Evolutionary conservation across 2,329 filamentous ascomycete genomes (phyloP), one percentile per base, ranked within the genome.

Genomic region (Geoglossum cookeanum): DNA sequence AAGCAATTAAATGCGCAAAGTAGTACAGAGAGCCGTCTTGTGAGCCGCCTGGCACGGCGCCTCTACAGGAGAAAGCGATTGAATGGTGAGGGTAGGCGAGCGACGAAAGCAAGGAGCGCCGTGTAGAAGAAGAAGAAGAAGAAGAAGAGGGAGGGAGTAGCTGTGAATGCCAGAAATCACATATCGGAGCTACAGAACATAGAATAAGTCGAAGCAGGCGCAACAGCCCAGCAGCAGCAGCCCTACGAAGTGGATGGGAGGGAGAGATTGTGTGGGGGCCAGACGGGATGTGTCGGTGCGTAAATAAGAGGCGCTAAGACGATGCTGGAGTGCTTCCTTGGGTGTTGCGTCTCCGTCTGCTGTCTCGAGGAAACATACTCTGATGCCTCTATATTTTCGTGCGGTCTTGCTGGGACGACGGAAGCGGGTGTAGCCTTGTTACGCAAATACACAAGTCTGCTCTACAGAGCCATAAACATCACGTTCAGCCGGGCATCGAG

Each of bases 131-230:
- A 11, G 32, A 29, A 29, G 22, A 55, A 44, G 33, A 5, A 53
- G 15, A n/a, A n/a, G n/a, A n/a, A n/a, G n/a, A n/a, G n/a, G n/a
- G n/a, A 33, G 49, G 33, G 13, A 42, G 17, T n/a, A 55, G 15
- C 35, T 33, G 29, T 55, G 37, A 55, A 55, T 45, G 37, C 54
- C 15, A 27, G 54, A 55, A 45, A 45, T 45, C 39, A 44, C 54
- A 55, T 45, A 30, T 44, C 54, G 39, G 13, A 45, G 54, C 37
- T 55, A 27, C 22, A 45, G 13, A 44, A n/a, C 35, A 5, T 45
- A 22, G 39, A 29, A n/a, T 35, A 47, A 45, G 35, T 8, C 22
- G 44, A 55, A 33, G 39, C 35, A 30, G 22, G 35, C 53, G 39
- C 39, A 42, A 42, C 39, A 42, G 39, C 13, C 33, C 53, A 42